phyloP scores from a whole-genome alignment of 768 basidiomycete species.

The Boletus sp. region DNA sequence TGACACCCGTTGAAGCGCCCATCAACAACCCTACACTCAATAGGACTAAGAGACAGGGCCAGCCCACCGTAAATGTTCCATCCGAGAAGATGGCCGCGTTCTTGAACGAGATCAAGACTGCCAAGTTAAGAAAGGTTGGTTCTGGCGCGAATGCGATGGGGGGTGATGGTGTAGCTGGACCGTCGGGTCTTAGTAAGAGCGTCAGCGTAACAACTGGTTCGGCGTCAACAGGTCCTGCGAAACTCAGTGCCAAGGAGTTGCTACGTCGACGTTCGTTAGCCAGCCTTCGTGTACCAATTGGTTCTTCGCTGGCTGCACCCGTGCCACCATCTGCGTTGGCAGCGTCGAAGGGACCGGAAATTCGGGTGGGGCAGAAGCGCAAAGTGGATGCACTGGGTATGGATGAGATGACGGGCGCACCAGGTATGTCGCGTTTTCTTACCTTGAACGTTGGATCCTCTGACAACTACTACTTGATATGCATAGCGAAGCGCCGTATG shows the following conservation, averaged over 20 bases:
- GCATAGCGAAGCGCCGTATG: conserved; percentile 39
- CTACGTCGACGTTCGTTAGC: conserved; percentile 27
- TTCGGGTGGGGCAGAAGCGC: conserved; percentile 31
- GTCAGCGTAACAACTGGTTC: conserved; percentile 14
- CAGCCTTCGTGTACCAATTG: conserved; percentile 26
- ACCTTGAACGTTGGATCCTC: background rate
- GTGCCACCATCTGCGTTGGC: conserved; percentile 8
- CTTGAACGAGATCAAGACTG: conserved; percentile 76
- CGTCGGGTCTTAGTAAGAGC: conserved; percentile 32
- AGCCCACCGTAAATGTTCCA: conserved; percentile 69
- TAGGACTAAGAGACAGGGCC: conserved; percentile 47
- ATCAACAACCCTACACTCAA: conserved; percentile 48
- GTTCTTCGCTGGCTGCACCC: conserved; percentile 23
- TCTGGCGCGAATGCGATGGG: conserved; percentile 21
- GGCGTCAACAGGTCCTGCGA: conserved; percentile 1
- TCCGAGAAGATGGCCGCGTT: conserved; percentile 85
- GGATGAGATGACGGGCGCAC: conserved; percentile 28
- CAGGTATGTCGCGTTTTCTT: conserved; percentile 32
- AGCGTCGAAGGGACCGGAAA: conserved; percentile 7
- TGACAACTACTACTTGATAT: conserved; percentile 14
- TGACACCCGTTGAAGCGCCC: conserved; percentile 59
- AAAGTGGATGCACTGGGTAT: conserved; percentile 23
- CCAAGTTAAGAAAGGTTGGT: conserved; percentile 58
- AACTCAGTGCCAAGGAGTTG: conserved; percentile 19
- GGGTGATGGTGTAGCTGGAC: conserved; percentile 22